Evolutionary conservation across 23 red algal genomes (phyloP).

Genomic region (Gracilaria vermiculophylla): DNA sequence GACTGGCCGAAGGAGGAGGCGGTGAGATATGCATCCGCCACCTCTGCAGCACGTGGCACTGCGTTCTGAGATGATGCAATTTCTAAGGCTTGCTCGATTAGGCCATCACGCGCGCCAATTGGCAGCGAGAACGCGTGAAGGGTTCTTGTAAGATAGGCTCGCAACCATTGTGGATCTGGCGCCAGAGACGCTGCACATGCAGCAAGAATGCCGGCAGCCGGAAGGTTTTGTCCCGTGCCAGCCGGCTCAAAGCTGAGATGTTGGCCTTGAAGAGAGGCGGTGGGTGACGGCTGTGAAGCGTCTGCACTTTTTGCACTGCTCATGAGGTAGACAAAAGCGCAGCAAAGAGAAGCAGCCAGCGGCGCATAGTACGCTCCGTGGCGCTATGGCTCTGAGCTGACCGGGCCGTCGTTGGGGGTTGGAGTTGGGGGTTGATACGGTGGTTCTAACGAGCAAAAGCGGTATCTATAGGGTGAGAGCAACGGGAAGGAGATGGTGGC

Average conservation of each 20-base stretch:
- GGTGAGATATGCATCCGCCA: conserved; percentile 32
- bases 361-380: not conserved
- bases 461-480: not conserved
- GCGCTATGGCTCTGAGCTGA: not conserved
- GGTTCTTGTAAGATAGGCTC: conserved; percentile 23
- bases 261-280: not conserved
- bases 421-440: not conserved
- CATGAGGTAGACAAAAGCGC: not conserved
- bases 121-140: conserved; percentile 22
- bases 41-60: not conserved
- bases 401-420: not conserved
- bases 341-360: not conserved
- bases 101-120: conserved; percentile 17
- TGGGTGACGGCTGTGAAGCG: not conserved
- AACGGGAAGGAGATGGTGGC: not conserved
- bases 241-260: not conserved
- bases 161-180: conserved; percentile 28
- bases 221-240: conserved; percentile 25
- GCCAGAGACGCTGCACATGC: conserved; percentile 33
- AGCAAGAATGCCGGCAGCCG: conserved; percentile 52
- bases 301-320: not conserved
- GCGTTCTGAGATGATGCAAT: conserved; percentile 25
- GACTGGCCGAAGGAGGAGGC: conserved; percentile 40
- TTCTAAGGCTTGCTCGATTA: conserved; percentile 49
- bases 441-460: too few relatives aligned